These are phyloP conservation scores for Centrapalus pauciflorus DNA, from an alignment of 129 eudicot genomes.

Conservation along the genomic window DNA sequence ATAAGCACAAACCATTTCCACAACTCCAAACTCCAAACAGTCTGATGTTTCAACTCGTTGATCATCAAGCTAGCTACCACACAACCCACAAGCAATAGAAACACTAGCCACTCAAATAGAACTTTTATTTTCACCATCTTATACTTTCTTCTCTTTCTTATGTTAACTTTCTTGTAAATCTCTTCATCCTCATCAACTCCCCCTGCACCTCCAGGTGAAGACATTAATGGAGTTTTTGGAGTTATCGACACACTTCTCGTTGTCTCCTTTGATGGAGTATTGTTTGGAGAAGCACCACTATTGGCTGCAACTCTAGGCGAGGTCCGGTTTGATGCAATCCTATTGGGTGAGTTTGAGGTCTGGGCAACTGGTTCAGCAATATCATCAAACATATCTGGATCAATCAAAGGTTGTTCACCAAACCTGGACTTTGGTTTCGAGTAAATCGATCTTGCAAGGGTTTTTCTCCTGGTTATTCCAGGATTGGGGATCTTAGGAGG, in stretches of 20 bases:
- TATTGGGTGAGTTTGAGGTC: slow-evolving; percentile 33
- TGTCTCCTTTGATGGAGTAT: slow-evolving; percentile 30
- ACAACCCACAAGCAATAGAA: slow-evolving; percentile 47
- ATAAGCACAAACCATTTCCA: slow-evolving; percentile 85
- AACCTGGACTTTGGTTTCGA: slow-evolving; percentile 86
- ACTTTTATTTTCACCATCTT: slow-evolving; percentile 51
- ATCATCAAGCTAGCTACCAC: slow-evolving; percentile 60
- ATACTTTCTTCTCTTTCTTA: slow-evolving; percentile 40
- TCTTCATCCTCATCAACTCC: slow-evolving; percentile 70
- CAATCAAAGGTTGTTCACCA: slow-evolving; percentile 68
- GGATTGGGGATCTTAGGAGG: slow-evolving; percentile 69
- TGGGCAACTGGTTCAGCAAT: slow-evolving; percentile 28
- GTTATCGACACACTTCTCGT: slow-evolving; percentile 36
- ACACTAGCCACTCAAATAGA: slow-evolving; percentile 58
- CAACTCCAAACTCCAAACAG: slow-evolving; percentile 47
- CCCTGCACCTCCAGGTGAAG: slow-evolving; percentile 47
- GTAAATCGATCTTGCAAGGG: slow-evolving; percentile 37
- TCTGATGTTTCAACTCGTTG: slow-evolving; percentile 17
- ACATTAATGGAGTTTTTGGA: slow-evolving; percentile 54
- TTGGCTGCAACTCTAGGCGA: slow-evolving; percentile 34
- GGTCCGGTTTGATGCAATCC: slow-evolving; percentile 28
- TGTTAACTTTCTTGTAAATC: slow-evolving; percentile 68
- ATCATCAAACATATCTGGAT: slow-evolving; percentile 48
- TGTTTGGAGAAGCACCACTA: slow-evolving; percentile 20
- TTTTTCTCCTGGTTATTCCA: slow-evolving; percentile 51